Evolutionary conservation across 2,329 filamentous ascomycete genomes (phyloP).

Genomic region (Fusarium annulatum): DNA sequence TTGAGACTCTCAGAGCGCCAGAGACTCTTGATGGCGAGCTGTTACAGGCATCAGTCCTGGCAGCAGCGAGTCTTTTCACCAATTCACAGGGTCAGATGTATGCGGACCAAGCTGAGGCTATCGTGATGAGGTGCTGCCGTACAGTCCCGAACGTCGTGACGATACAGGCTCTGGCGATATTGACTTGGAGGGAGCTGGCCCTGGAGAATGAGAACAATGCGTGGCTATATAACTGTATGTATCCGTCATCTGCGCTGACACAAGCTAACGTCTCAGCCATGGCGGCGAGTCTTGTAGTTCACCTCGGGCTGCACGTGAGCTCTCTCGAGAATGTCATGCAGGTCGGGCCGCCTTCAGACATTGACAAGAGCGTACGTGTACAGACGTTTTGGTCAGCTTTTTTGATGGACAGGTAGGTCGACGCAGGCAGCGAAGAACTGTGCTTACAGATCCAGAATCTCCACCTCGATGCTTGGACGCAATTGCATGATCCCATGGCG

Average conservation of each 20-base stretch:
- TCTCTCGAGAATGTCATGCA: neutral
- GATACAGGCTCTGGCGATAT: neutral
- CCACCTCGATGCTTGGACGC: neutral
- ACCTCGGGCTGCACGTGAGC: neutral
- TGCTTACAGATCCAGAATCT: neutral
- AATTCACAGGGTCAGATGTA: neutral
- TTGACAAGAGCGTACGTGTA: neutral
- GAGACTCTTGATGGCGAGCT: neutral
- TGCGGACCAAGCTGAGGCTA: neutral
- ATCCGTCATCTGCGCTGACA: neutral
- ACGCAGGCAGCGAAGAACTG: no score
- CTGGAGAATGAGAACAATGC: conserved; percentile 1
- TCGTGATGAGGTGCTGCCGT: neutral
- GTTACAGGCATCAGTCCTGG: neutral
- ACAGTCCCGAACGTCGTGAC: neutral
- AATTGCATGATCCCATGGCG: neutral
- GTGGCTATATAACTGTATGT: neutral
- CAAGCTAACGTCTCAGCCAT: neutral
- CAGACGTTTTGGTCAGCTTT: neutral
- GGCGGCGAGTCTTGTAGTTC: neutral
- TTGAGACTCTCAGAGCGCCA: neutral
- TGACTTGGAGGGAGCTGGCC: neutral
- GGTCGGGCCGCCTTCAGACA: neutral
- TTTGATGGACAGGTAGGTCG: neutral
- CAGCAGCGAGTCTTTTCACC: neutral